These are phyloP conservation scores for Penicillium lagena DNA, from an alignment of 495 filamentous ascomycete species.

Conservation along the genomic window DNA sequence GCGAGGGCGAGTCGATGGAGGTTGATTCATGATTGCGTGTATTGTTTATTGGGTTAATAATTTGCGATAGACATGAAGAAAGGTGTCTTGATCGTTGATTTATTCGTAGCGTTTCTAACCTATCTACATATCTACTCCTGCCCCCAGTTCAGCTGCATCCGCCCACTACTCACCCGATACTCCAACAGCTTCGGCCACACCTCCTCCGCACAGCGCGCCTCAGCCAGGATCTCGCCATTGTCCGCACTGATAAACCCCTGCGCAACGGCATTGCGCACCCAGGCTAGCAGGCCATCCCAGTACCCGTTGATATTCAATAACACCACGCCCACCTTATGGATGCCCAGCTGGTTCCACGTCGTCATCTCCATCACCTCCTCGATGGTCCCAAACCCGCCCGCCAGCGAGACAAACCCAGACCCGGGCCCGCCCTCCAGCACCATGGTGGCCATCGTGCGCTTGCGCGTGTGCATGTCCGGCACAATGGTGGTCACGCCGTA, in stretches of 20 bases:
- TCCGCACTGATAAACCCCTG: constrained; percentile 65
- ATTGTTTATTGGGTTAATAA: constrained; percentile 14
- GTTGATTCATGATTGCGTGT: constrained; percentile 58
- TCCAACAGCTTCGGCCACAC: constrained; percentile 62
- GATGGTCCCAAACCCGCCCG: constrained; percentile 88
- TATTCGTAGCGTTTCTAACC: background rate
- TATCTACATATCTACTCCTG: constrained; percentile 41
- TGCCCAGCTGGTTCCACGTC: constrained; percentile 97
- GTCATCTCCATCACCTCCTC: constrained; percentile 96
- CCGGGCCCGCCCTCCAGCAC: constrained; percentile 76
- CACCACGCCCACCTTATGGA: constrained; percentile 75
- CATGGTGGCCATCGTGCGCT: constrained; percentile 83
- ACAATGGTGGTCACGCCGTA: constrained; percentile 86
- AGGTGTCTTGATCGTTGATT: too few species aligned
- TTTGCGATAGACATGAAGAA: constrained; percentile 32
- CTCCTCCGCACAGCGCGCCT: constrained; percentile 65
- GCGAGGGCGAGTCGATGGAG: constrained; percentile 70
- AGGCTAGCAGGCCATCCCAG: constrained; percentile 77
- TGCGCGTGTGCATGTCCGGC: constrained; percentile 90
- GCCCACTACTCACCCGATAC: constrained; percentile 67
- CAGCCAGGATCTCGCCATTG: constrained; percentile 69
- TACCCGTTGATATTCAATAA: constrained; percentile 84
- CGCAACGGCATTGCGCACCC: constrained; percentile 73
- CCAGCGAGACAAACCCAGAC: constrained; percentile 83
- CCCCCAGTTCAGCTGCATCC: constrained; percentile 78